Conservation (phyloP, 2,329 filamentous ascomycete species). For the Cryphonectria nitschkei region DNA sequence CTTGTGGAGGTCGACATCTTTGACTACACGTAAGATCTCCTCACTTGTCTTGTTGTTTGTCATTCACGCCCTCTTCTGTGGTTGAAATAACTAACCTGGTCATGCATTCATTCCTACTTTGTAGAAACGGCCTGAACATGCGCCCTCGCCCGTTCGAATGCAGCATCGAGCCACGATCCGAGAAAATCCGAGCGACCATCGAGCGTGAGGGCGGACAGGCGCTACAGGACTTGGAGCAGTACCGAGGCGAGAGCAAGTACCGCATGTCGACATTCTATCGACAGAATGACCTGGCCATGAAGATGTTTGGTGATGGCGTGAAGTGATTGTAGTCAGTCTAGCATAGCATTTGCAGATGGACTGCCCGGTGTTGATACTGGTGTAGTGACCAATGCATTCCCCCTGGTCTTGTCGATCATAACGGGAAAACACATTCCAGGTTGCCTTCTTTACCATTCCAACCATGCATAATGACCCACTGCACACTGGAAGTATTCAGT, state of each 20-base stretch:
- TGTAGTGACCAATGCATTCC: too few relatives aligned
- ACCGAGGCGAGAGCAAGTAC: constrained; percentile 61
- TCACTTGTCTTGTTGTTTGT: background rate
- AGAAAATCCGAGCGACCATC: constrained; percentile 53
- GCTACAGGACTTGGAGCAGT: constrained; percentile 52
- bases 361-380: too few relatives aligned
- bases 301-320: constrained; percentile 35
- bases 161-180: constrained; percentile 53
- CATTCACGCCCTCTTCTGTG: constrained; percentile 10
- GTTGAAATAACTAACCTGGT: too few relatives aligned
- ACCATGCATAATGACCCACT: too few relatives aligned
- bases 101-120: background rate
- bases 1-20: constrained; percentile 60
- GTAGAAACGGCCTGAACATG: constrained; percentile 61
- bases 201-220: constrained; percentile 57
- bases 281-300: constrained; percentile 38
- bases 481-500: too few relatives aligned
- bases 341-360: too few relatives aligned
- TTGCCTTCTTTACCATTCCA: too few relatives aligned
- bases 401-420: too few relatives aligned
- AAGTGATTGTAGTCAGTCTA: background rate
- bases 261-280: constrained; percentile 58
- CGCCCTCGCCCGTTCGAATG: constrained; percentile 59
- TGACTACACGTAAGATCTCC: constrained; percentile 51
- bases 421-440: too few relatives aligned